Base-by-base conservation (phyloP, 2,329 filamentous ascomycete genomes). In the Aspergillus quadrilineatus region DNA sequence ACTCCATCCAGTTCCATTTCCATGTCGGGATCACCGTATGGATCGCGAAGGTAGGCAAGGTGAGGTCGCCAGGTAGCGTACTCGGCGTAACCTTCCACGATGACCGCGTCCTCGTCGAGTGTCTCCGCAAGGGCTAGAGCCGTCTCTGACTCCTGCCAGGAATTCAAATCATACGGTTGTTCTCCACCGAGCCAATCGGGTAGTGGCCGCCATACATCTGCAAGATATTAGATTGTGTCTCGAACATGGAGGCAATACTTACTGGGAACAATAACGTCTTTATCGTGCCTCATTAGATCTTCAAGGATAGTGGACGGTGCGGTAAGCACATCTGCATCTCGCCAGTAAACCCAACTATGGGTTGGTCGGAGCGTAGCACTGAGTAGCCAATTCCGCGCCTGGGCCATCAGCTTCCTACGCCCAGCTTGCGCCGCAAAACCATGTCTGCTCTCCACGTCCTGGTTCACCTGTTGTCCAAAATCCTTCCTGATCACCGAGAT, bases 1-100 rank as follows among this genome's bases (percentile, higher is more conserved):
- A 99, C 92, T 63, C 94, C 94, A 66, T 99, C 94, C 66, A 99
- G 93, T 68, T 99, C 94, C 94, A 99, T 97, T 73, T 99, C 94
- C 88, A 97, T 97, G 71, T 99, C 94, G 17, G 93, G 93, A 70
- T 99, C 94, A 39, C 94, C 94, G 68, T 96, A 97, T 1, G 94
- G 94, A 71, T 99, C 94, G 58, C 94, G 89, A 6, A 99, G 84
- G 72, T 99, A 99, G 42, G 94, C 94, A 69, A 99, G 81, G 82
- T 99, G 94, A 42, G 94, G 94, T 63, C 94, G 84, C 94, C 94
- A 99, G 1, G 94, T 99, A 17, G 94, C 94, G 73, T 99, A 99
- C 77, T 99, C 94, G 58, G 94, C 94, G 70, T 99, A 99, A 15
- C 94, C 94, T 75, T 99, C 94, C 4, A 99, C 94, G 75, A 99